Evolutionary conservation across 345 rosid species (phyloP).

Genomic region (Brassica cretica): DNA sequence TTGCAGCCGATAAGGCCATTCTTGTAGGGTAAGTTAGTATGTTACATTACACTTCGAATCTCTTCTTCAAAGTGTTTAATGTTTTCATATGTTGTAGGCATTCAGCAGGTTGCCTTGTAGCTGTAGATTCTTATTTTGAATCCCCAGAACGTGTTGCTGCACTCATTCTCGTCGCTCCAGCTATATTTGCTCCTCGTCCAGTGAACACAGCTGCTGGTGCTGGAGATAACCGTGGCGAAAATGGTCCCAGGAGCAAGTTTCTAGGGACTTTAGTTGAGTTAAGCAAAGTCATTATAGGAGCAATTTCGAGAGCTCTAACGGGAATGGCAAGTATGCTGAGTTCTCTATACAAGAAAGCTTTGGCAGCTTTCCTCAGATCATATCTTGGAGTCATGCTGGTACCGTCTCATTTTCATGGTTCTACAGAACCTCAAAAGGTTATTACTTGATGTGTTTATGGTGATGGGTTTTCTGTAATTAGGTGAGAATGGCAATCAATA

Average conservation of each 20-base stretch:
- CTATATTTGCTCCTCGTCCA: conserved; percentile 68
- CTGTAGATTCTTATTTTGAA: conserved; percentile 79
- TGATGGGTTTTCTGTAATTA: conserved; percentile 26
- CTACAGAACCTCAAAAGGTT: conserved; percentile 19
- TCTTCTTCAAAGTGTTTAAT: neutral
- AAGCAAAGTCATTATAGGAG: conserved; percentile 37
- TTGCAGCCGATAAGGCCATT: conserved; percentile 68
- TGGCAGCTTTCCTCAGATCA: conserved; percentile 63
- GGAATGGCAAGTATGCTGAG: conserved; percentile 55
- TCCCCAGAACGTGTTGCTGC: conserved; percentile 91
- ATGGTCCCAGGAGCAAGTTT: conserved; percentile 38
- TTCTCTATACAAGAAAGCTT: conserved; percentile 59
- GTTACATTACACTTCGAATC: no score
- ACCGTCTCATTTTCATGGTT: neutral
- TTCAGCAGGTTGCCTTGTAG: conserved; percentile 87
- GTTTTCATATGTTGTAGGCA: conserved; percentile 49
- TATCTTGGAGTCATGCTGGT: conserved; percentile 75
- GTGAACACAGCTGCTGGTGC: conserved; percentile 30
- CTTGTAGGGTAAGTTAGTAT: conserved; percentile 66
- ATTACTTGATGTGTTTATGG: conserved; percentile 8
- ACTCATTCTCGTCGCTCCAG: conserved; percentile 85
- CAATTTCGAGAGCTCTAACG: conserved; percentile 41
- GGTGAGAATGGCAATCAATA: conserved; percentile 69
- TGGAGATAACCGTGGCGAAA: conserved; percentile 38
- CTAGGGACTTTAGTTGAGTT: conserved; percentile 43